Evolutionary conservation across 176 grass and related monocot species (phyloP), one percentile per base, ranked within the genome.

Genomic region (Juncus inflexus): DNA sequence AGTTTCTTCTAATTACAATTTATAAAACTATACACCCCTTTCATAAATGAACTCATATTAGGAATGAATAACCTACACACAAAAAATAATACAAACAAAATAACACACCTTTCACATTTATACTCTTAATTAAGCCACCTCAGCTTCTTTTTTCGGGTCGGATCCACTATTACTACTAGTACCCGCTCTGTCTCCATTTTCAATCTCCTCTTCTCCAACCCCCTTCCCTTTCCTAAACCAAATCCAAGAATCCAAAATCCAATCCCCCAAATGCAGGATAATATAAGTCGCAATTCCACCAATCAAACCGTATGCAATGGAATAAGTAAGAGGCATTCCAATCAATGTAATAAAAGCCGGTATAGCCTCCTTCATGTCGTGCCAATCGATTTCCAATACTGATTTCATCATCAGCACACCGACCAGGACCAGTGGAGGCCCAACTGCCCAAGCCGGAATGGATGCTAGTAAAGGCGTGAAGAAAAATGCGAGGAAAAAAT

Each of bases 331-430:
- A 16, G 84, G 89, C 84, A 88, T 94, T 57, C 86, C 58, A 14
- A 86, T 77, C 0, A 94, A 78, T 37, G 89, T 94, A 10, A 94
- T 70, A 69, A 94, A 94, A 40, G 89, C 89, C 45, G 89, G 89
- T 63, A 88, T 86, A n/a, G 89, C 89, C 15, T 94, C 74, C 55
- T 71, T 69, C 89, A 94, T 94, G 62, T 88, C 89, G 0, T 52
- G 5, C 89, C 89, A 94, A 37, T 94, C 84, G 45, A 94, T 80
- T 47, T 94, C 89, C n/a, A 77, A n/a, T 62, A 94, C 89, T 0
- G 89, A 77, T 9, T 86, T 86, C 89, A 94, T 94, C 89, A 94
- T 94, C 63, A 94, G 58, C 2, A 94, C 81, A 12, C 89, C 89
- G 10, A 94, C 89, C 50, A 94, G 76, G 78, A 92, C 74, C 7